Conservation (phyloP, 2,329 filamentous ascomycete species). For the Epichloe coenophiala region DNA sequence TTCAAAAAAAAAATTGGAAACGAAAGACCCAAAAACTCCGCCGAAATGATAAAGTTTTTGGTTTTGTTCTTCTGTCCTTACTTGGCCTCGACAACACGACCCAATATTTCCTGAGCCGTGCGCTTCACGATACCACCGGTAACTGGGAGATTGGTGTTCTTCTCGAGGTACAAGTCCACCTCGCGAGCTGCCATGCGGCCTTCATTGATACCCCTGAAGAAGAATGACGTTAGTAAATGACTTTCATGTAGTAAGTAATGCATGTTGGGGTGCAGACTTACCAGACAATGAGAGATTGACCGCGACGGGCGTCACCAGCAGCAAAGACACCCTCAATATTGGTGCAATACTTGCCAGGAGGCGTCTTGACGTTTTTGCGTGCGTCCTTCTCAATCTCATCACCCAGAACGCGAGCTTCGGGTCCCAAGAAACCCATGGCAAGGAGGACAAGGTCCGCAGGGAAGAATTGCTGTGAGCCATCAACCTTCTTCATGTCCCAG, state of each 20-base stretch:
- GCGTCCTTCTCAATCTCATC: conserved; percentile 83
- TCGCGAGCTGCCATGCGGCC: conserved; percentile 86
- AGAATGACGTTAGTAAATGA: background rate
- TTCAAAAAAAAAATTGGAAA: background rate
- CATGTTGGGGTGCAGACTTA: conserved; percentile 29
- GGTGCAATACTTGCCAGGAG: conserved; percentile 74
- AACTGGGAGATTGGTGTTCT: conserved; percentile 67
- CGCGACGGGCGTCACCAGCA: conserved; percentile 86
- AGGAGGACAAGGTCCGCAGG: conserved; percentile 86
- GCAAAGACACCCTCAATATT: conserved; percentile 84
- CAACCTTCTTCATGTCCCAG: conserved; percentile 98
- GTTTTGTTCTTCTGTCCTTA: background rate
- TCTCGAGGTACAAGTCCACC: conserved; percentile 76
- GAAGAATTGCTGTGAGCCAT: conserved; percentile 91
- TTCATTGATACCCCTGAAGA: conserved; percentile 79
- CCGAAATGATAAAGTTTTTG: background rate
- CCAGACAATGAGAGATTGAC: conserved; percentile 94
- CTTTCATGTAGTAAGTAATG: no score
- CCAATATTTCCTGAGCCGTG: conserved; percentile 57
- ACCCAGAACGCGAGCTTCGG: conserved; percentile 76
- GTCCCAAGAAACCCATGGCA: conserved; percentile 95
- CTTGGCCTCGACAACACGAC: conserved; percentile 8
- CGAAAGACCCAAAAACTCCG: background rate
- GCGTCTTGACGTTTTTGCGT: conserved; percentile 93
- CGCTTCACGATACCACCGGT: conserved; percentile 88